phyloP scores from a whole-genome alignment of 192 early-diverging fungal species.

The Gamsiella multidivaricata region DNA sequence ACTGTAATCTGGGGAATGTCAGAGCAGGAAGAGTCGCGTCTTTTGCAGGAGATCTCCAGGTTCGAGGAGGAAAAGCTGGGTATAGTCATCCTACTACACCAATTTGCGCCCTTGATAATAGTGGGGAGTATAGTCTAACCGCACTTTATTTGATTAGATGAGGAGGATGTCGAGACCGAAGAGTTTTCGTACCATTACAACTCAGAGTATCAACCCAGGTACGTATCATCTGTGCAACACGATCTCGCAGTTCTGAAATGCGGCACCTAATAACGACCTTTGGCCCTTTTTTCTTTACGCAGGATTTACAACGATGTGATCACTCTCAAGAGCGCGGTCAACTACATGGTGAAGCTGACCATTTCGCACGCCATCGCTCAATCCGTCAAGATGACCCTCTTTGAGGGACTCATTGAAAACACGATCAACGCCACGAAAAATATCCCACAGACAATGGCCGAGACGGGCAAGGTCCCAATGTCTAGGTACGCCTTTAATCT shows the following conservation, averaged over 20 bases:
- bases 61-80: conserved; percentile 83
- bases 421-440: conserved; percentile 89
- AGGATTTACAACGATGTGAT: conserved; percentile 93
- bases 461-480: conserved; percentile 93
- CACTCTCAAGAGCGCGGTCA: conserved; percentile 78
- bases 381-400: conserved; percentile 91
- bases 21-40: conserved; percentile 79
- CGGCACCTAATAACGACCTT: not conserved
- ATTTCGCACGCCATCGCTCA: conserved; percentile 97
- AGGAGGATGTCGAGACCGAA: conserved; percentile 80
- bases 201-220: conserved; percentile 70
- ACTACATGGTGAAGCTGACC: conserved; percentile 91
- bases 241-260: not conserved
- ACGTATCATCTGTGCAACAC: not conserved
- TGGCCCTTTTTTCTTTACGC: conserved; percentile 44
- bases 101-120: conserved; percentile 18
- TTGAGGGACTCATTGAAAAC: conserved; percentile 92
- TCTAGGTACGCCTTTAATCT: conserved; percentile 59
- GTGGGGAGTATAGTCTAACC: too few relatives aligned
- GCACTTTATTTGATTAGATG: conserved; percentile 55
- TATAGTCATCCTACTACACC: conserved; percentile 2
- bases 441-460: conserved; percentile 93
- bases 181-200: conserved; percentile 86
- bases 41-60: conserved; percentile 76
- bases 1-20: conserved; percentile 97